Evolutionary conservation across 2,329 filamentous ascomycete species (phyloP).

Genomic region (Botryotinia globosa): DNA sequence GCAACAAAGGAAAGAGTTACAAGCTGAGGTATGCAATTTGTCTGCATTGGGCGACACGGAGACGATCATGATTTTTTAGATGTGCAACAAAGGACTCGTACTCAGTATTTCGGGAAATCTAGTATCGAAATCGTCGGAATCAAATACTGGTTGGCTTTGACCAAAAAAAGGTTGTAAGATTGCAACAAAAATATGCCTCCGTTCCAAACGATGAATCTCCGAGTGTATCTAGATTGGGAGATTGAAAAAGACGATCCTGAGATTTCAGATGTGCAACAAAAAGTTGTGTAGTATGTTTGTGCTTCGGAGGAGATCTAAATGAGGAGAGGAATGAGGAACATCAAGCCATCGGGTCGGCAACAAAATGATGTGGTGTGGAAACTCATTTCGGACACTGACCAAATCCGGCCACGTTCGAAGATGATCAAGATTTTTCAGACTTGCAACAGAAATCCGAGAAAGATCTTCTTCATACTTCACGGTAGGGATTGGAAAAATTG

Average conservation of each 20-base stretch:
- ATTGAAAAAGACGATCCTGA: conserved; percentile 1
- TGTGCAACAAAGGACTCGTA: background rate
- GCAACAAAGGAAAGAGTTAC: conserved; percentile 1
- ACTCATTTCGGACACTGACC: background rate
- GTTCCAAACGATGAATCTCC: background rate
- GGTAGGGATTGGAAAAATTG: background rate
- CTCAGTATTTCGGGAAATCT: background rate
- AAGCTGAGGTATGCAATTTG: background rate
- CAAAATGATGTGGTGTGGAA: background rate
- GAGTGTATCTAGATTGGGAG: conserved; percentile 3
- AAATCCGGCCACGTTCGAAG: conserved; percentile 8
- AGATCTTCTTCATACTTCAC: background rate
- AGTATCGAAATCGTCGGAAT: background rate
- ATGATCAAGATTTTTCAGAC: conserved; percentile 13
- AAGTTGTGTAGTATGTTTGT: background rate
- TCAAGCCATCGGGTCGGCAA: background rate
- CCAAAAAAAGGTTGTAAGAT: background rate
- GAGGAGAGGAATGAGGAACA: background rate
- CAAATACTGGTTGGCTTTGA: background rate
- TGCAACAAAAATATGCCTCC: background rate
- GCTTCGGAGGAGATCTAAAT: background rate
- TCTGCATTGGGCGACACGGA: background rate
- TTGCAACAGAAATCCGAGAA: conserved; percentile 16
- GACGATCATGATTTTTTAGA: background rate
- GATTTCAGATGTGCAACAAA: conserved; percentile 12